Evolutionary conservation across 305 asterid genomes (phyloP).

Genomic region (Plantago coronopus): DNA sequence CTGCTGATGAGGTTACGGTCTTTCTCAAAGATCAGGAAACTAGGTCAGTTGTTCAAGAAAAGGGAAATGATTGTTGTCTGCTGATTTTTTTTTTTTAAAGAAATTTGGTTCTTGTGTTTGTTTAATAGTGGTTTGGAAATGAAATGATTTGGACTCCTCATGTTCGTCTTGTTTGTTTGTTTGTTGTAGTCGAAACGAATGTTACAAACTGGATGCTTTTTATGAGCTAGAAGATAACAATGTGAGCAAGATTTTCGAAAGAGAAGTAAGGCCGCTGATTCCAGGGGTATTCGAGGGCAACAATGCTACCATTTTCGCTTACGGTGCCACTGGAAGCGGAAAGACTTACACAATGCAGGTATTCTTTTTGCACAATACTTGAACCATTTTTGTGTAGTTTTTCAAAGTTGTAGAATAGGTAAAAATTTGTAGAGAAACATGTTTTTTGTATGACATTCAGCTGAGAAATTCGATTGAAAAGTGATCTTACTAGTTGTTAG

Average conservation of each 20-base stretch:
- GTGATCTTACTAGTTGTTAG: too few species aligned
- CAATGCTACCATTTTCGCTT: slow-evolving; percentile 79
- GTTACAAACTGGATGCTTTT: slow-evolving; percentile 69
- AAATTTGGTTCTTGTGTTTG: not conserved
- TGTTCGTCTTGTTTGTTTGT: not conserved
- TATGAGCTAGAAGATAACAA: slow-evolving; percentile 65
- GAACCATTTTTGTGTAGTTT: not conserved
- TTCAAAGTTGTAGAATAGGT: not conserved
- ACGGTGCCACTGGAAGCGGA: slow-evolving; percentile 98
- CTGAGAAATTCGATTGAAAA: too few species aligned
- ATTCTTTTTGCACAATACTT: not conserved
- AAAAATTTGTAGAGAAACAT: too few species aligned
- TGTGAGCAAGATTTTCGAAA: slow-evolving; percentile 51
- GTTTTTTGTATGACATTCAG: too few species aligned
- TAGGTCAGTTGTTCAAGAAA: slow-evolving; percentile 31
- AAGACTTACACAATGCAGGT: slow-evolving; percentile 97
- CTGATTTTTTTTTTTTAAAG: not conserved
- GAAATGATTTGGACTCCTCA: not conserved
- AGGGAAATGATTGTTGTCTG: not conserved
- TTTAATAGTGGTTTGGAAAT: slow-evolving; percentile 15
- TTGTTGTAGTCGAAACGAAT: slow-evolving; percentile 68
- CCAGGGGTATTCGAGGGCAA: slow-evolving; percentile 60
- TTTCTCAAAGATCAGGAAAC: slow-evolving; percentile 66
- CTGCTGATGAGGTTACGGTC: slow-evolving; percentile 57
- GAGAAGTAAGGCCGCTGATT: slow-evolving; percentile 76